Conservation (phyloP, 257 asterid genomes). For the Euphrasia confusa region DNA sequence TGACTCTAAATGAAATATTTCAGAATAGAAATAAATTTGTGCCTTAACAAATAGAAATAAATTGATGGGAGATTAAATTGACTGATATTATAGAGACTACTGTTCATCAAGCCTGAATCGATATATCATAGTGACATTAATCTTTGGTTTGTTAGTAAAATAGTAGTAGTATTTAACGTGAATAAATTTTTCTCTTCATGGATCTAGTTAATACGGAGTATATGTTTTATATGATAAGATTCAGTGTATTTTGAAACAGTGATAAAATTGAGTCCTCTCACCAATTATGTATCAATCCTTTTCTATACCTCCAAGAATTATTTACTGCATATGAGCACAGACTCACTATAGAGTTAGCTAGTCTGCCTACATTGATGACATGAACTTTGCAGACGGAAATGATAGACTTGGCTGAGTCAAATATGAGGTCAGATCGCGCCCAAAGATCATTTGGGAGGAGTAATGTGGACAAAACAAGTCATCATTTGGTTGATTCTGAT, state of each 20-base stretch:
- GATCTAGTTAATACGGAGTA: not conserved
- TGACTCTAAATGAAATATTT: slow-evolving; percentile 13
- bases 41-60: no score
- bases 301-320: slow-evolving; percentile 3
- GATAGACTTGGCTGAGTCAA: slow-evolving; percentile 67
- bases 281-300: slow-evolving; percentile 3
- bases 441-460: slow-evolving; percentile 66
- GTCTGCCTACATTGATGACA: slow-evolving; percentile 16
- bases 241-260: not conserved
- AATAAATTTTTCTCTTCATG: not conserved
- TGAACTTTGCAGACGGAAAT: slow-evolving; percentile 74
- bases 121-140: not conserved
- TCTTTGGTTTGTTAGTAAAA: slow-evolving; percentile 1
- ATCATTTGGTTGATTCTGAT: slow-evolving; percentile 70
- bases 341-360: slow-evolving; percentile 5
- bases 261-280: slow-evolving; percentile 2
- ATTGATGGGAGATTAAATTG: no score
- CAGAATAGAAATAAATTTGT: not conserved
- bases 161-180: slow-evolving; percentile 10
- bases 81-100: not conserved
- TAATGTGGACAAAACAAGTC: slow-evolving; percentile 54
- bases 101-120: not conserved
- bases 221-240: not conserved
- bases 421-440: slow-evolving; percentile 38
- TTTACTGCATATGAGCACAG: not conserved